Percentiles rank a stretch among this genome's conserved stretches.
These are phyloP conservation scores for Ceratocystis ficicola DNA, from an alignment of 2,329 filamentous ascomycete species.

Conservation along the genomic window DNA sequence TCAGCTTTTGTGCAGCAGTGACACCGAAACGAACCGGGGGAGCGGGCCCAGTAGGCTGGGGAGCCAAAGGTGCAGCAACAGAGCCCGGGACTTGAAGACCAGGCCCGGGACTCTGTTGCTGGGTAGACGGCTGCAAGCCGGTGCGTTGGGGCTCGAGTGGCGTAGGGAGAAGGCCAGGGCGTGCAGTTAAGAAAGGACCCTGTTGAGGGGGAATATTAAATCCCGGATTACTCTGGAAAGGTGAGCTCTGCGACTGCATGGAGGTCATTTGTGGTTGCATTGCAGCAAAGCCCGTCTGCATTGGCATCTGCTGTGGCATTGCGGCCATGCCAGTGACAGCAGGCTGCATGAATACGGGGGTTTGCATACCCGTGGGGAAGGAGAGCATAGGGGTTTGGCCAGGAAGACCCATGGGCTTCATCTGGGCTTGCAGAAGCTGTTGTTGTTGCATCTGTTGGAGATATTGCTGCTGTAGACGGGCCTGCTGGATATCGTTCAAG, in stretches of 20 bases:
- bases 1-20: slow-evolving; percentile 58
- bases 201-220: slow-evolving; percentile 19
- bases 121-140: slow-evolving; percentile 33
- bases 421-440: slow-evolving; percentile 31
- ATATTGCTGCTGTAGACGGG: slow-evolving; percentile 51
- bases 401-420: slow-evolving; percentile 30
- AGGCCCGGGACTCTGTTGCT: slow-evolving; percentile 32
- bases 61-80: slow-evolving; percentile 19
- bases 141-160: slow-evolving; percentile 50
- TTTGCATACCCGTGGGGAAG: slow-evolving; percentile 29
- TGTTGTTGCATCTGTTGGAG: slow-evolving; percentile 37
- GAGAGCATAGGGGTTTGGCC: slow-evolving; percentile 28
- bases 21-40: slow-evolving; percentile 86
- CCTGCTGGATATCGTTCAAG: slow-evolving; percentile 58
- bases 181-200: slow-evolving; percentile 18
- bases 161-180: slow-evolving; percentile 39
- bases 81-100: slow-evolving; percentile 8
- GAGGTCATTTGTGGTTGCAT: slow-evolving; percentile 54
- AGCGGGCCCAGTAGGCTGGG: slow-evolving; percentile 50
- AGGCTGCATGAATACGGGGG: slow-evolving; percentile 35
- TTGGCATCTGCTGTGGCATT: slow-evolving; percentile 32
- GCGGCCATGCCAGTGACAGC: slow-evolving; percentile 36
- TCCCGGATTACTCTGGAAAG: slow-evolving; percentile 25
- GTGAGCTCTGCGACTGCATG: slow-evolving; percentile 36
- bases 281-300: slow-evolving; percentile 33